A percentile compares a stretch with the other conserved stretches of the same genome.
phyloP scores from a whole-genome alignment of 2,329 filamentous ascomycete species.

The Scopulariopsis brevicaulis region DNA sequence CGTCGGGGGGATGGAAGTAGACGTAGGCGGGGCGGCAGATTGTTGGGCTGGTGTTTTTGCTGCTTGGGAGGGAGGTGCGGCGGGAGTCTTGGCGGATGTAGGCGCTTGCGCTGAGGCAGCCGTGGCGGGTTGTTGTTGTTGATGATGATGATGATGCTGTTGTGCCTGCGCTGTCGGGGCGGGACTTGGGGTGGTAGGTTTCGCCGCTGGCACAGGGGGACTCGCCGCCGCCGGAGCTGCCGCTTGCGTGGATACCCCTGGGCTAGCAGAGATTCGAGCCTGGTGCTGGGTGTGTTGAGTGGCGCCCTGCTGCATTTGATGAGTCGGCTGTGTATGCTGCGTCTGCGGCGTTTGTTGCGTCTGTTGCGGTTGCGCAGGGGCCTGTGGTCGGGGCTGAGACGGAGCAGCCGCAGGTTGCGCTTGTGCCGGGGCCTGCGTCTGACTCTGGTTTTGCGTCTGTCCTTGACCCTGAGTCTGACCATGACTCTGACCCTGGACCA shows the following conservation, averaged over 20 bases:
- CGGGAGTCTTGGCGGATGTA: neutral
- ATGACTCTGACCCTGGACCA: neutral
- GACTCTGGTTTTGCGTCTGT: neutral
- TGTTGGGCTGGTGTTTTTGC: neutral
- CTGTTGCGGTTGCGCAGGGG: constrained; percentile 4
- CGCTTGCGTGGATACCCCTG: neutral
- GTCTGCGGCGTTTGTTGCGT: constrained; percentile 8
- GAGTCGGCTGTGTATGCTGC: constrained; percentile 8
- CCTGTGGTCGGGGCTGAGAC: constrained; percentile 11
- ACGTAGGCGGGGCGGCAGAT: neutral
- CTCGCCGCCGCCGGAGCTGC: neutral
- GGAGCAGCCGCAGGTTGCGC: constrained; percentile 16
- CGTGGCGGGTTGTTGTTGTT: neutral
- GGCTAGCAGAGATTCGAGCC: neutral
- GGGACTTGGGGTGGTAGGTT: neutral
- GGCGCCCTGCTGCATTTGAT: constrained; percentile 3
- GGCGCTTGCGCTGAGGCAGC: neutral
- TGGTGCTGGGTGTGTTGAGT: constrained; percentile 7
- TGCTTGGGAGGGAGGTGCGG: neutral
- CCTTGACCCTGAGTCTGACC: neutral
- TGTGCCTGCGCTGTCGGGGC: neutral
- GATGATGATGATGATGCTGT: no score
- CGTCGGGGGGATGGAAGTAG: neutral
- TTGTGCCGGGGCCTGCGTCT: constrained; percentile 11
- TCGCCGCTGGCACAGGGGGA: neutral